Evolutionary conservation across 129 eudicot genomes (phyloP), one percentile per base, ranked within the genome.

Genomic region (Gnaphalium uliginosum): DNA sequence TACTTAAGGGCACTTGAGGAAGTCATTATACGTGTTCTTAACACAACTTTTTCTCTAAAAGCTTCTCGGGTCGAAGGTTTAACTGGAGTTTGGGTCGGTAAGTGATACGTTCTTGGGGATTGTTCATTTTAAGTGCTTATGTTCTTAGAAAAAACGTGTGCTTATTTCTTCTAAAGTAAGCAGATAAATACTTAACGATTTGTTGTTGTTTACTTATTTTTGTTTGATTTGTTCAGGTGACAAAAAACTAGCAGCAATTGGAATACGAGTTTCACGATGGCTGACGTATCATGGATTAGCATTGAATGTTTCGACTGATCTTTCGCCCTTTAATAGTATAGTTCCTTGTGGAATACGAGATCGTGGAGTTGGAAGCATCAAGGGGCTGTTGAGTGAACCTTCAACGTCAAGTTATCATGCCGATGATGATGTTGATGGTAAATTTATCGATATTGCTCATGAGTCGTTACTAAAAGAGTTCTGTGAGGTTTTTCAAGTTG

Each of bases 261-360:
- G 98, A 8, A 78, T 94, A 39, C 83, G 88, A 27, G 98, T 86
- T 26, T 84, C 97, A 10, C 78, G 83, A 53, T 94, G 99, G 96
- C 64, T 94, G 66, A 74, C 99, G 26, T 89, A 83, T 82, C 97
- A 94, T 67, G 97, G 97, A 13, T 57, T 94, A 75, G 96, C 98
- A 30, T 74, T 94, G 75, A 90, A 90, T 30, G 90, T 89, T 29
- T 73, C 89, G 18, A 71, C 87, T 23, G 96, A 89, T 77, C 80
- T 92, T 50, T 61, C 85, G 30, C 94, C 92, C 21, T 92, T 87
- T 67, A 72, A 88, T 6, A 76, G 26, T 37, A 89, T 92, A 68
- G 68, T 92, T 74, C 98, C 96, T 14, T 89, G 98, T 74, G 96
- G 98, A 67, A 89, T 92, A 82, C 81, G 79, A 54, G 96, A 87